Base-by-base conservation (phyloP, 2,329 filamentous ascomycete species). In the Alternaria brassicae region DNA sequence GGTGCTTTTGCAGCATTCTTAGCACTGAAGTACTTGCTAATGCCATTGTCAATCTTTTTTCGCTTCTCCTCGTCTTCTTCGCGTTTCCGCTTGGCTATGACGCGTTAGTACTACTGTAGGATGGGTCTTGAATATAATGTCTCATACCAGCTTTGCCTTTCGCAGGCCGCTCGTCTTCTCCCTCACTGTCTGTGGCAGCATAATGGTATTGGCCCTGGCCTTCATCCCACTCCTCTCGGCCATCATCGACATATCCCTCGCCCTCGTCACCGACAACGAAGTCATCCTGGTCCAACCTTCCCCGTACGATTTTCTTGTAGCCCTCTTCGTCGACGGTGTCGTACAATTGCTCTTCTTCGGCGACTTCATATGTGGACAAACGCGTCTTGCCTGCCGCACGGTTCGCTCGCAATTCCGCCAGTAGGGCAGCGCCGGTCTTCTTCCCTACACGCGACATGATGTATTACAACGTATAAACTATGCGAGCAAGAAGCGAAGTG, bases 261-360 rank as follows among this genome's bases (percentile, higher is more conserved):
- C 94, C 94, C 81, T 97, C 96, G 81, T 99, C 95, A 81, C 98
- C 95, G 60, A 99, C 93, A 52, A 99, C 94, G 73, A 99, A 99
- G 80, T 99, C 95, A 71, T 99, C 95, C 72, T 96, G 85, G 74
- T 98, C 91, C 51, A 99, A 84, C 45, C 95, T 89, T 56, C 90
- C 88, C 40, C 95, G 88, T 13, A 99, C 93, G 67, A 98, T 90
- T 77, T 96, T 96, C 82, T 97, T 97, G 84, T 99, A 99, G 51
- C 91, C 91, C 72, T 95, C 94, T 72, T 99, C 95, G 74, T 98
- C 93, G 47, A 99, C 93, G 72, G 96, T 93, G 64, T 98, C 95
- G 81, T 98, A 99, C 42, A 99, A 83, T 68, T 91, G 88, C 66
- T 89, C 87, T 70, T 91, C 90, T 63, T 98, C 89, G 70, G 92